These are phyloP conservation scores for Penicillium sp. DNA, from an alignment of 2,329 filamentous ascomycete species.

Conservation along the genomic window DNA sequence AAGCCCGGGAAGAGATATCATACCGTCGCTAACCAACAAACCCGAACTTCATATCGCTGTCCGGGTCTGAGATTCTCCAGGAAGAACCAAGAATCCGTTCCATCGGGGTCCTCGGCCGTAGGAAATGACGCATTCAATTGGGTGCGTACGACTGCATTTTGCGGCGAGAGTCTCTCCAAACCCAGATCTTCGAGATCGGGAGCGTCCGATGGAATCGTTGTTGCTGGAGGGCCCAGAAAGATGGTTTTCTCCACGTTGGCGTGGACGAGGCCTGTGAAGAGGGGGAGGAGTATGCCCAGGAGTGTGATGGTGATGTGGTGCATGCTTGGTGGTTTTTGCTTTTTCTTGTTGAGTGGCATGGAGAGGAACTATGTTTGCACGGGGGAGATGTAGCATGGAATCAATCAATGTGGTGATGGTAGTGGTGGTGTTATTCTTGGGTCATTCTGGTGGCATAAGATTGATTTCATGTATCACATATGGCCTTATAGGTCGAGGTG, in stretches of 20 bases:
- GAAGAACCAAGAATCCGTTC: slow-evolving; percentile 77
- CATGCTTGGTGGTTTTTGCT: not conserved
- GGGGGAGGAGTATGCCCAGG: slow-evolving; percentile 23
- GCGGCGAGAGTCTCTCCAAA: slow-evolving; percentile 69
- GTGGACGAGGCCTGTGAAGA: slow-evolving; percentile 24
- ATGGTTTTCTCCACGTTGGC: slow-evolving; percentile 93
- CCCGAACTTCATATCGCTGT: slow-evolving; percentile 84
- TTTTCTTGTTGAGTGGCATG: not conserved
- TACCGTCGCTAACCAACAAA: slow-evolving; percentile 94
- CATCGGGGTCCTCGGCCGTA: slow-evolving; percentile 57
- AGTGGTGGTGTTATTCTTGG: not conserved
- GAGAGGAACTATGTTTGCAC: too few species aligned
- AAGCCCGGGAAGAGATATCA: slow-evolving; percentile 41
- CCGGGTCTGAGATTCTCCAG: slow-evolving; percentile 72
- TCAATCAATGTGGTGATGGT: not conserved
- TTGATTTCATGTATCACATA: not conserved
- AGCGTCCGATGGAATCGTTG: slow-evolving; percentile 62
- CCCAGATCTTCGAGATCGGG: slow-evolving; percentile 66
- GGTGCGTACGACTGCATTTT: slow-evolving; percentile 63
- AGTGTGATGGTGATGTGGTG: slow-evolving; percentile 9
- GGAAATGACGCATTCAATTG: slow-evolving; percentile 73
- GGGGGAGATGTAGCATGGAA: not conserved
- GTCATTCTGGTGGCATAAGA: not conserved
- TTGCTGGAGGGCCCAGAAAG: slow-evolving; percentile 73
- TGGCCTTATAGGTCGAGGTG: not conserved